Conservation (phyloP, 768 basidiomycete species). For the Baorangia bicolor region DNA sequence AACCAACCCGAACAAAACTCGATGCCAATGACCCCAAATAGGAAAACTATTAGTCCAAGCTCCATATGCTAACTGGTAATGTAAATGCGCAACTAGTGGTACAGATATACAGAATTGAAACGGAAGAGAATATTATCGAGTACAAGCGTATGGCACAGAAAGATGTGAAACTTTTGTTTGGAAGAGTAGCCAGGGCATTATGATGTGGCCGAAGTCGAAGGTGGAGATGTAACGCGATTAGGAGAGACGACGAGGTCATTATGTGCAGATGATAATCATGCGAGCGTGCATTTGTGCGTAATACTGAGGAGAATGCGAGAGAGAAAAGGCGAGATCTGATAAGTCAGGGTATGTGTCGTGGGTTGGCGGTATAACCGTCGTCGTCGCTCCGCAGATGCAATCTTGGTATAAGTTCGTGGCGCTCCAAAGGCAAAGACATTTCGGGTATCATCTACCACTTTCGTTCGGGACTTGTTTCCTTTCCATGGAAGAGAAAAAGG, state of each 20-base stretch:
- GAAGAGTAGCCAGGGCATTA: constrained; percentile 15
- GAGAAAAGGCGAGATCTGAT: constrained; percentile 19
- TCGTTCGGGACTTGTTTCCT: constrained; percentile 32
- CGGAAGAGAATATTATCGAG: constrained; percentile 28
- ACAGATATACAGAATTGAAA: constrained; percentile 33
- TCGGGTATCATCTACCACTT: constrained; percentile 26
- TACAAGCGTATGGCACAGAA: constrained; percentile 36
- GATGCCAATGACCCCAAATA: constrained; percentile 29
- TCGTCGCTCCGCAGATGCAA: constrained; percentile 26
- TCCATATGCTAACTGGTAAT: constrained; percentile 34
- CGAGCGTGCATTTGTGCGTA: constrained; percentile 22
- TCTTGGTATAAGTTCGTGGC: constrained; percentile 30
- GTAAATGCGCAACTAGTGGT: constrained; percentile 36
- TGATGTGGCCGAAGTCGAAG: constrained; percentile 12
- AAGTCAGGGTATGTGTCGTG: constrained; percentile 38
- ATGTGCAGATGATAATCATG: constrained; percentile 29
- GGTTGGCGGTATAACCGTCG: constrained; percentile 32
- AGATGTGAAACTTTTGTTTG: constrained; percentile 22
- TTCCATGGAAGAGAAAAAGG: constrained; percentile 67
- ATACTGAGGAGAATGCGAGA: constrained; percentile 25
- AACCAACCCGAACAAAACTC: constrained; percentile 30
- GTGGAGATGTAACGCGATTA: constrained; percentile 33
- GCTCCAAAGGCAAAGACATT: constrained; percentile 11
- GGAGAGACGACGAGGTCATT: constrained; percentile 30
- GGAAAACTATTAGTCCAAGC: constrained; percentile 32